Conservation (phyloP, 2,329 filamentous ascomycete genomes). For the Mycosphaerella sp. region DNA sequence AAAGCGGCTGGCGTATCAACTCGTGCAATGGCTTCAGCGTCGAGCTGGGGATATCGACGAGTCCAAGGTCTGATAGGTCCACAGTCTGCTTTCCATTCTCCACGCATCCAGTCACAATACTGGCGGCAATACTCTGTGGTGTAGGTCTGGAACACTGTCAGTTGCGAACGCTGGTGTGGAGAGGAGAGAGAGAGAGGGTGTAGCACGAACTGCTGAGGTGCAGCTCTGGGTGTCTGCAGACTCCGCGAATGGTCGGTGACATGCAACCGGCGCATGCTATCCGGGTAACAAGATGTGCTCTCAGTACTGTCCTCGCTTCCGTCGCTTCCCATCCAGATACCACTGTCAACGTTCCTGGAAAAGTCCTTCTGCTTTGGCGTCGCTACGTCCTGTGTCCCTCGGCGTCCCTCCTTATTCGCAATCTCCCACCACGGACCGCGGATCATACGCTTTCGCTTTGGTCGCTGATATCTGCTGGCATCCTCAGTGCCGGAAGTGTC, state of each 20-base stretch:
- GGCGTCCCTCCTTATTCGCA: slow-evolving; percentile 18
- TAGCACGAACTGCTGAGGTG: not conserved
- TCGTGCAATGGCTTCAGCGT: slow-evolving; percentile 50
- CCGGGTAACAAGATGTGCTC: not conserved
- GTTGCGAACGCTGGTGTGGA: not conserved
- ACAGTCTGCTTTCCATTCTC: slow-evolving; percentile 55
- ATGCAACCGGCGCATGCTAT: slow-evolving; percentile 3
- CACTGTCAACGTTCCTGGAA: slow-evolving; percentile 56
- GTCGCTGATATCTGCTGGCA: slow-evolving; percentile 53
- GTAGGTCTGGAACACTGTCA: slow-evolving; percentile 4
- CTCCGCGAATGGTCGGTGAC: not conserved
- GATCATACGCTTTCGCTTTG: slow-evolving; percentile 56
- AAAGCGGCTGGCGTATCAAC: slow-evolving; percentile 31
- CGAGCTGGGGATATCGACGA: slow-evolving; percentile 51
- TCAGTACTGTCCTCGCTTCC: slow-evolving; percentile 30
- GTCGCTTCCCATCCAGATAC: slow-evolving; percentile 62
- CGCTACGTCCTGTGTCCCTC: slow-evolving; percentile 22
- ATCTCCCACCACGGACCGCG: slow-evolving; percentile 61
- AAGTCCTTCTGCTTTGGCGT: slow-evolving; percentile 47
- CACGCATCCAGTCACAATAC: slow-evolving; percentile 27
- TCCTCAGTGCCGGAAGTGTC: slow-evolving; percentile 55
- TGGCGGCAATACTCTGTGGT: slow-evolving; percentile 19
- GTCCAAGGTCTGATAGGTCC: slow-evolving; percentile 52
- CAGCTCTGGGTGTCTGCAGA: not conserved
- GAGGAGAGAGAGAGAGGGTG: not conserved